Evolutionary conservation across 495 filamentous ascomycete genomes (phyloP), one percentile per base, ranked within the genome.

Genomic region (Sordaria brevicollis): DNA sequence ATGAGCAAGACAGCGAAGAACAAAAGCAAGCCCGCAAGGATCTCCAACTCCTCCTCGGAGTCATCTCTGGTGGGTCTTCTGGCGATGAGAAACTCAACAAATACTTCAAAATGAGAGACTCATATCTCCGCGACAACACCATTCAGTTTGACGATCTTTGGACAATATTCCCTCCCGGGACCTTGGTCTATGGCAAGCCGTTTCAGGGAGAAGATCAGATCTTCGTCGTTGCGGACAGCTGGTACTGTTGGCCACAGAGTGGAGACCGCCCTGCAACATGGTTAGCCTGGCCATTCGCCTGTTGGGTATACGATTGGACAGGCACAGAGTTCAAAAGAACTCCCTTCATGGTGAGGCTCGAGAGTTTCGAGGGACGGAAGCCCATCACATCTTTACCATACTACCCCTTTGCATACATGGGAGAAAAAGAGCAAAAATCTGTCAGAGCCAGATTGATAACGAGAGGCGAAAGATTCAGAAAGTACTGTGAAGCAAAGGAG

Each of bases 41-140:
- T 29, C 21, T 71, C 19, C 21, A 49, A 33, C 65, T 57, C 21
- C 17, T 71, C 17, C 67, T 71, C 35, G 37, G 62, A 8, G 38
- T 65, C 8, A 54, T 71, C 34, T 71, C 69, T 2, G 38, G 13
- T 11, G 67, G 38, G 10, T 71, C 69, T 2, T 68, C 66, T 8
- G 69, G 69, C 19, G 69, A 71, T 3, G 69, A 71, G 34, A 43
- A 39, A 9, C 69, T 71, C 13, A 66, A 71, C 21, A 10, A 49
- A 5, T 71, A 65, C 9, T 71, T 71, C 43, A 54, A 62, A 7
- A 67, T 43, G 31, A 68, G 62, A 19, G 65, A 67, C 10, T 33
- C 33, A 9, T 6, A 67, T 9, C 54, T 5, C 33, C 35, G 67
- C n/a, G 57, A 39, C 17, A 36, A 15, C n/a, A 71, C 69, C n/a